Base-by-base conservation (phyloP, 495 filamentous ascomycete species). In the Penicillium salamii region DNA sequence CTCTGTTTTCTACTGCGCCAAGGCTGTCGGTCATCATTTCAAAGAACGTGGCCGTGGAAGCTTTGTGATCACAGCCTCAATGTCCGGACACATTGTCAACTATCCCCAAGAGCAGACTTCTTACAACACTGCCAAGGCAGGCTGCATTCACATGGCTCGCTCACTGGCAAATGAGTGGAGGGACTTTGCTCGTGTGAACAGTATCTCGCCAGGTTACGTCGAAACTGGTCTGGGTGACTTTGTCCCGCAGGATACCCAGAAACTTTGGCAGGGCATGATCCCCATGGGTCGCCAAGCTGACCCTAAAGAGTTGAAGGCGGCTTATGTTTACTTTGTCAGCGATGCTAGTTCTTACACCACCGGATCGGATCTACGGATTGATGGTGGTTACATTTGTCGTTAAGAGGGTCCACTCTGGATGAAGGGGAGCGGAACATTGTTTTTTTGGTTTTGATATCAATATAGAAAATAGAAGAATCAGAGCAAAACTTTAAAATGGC, bases 341-440 rank as follows among this genome's bases (percentile, higher is more conserved):
- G 82, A 88, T 61, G 85, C 85, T 5, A 78, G 78, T 63, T 83
- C 81, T 39, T 92, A 88, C 63, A 91, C 86, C 2, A 93, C 87
- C 3, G 89, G 87, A 90, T 32, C 59, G 84, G 29, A 78, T 88
- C 43, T 88, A 88, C 65, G 24, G 13, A 44, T 44, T 33, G 42
- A 44, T 34, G 87, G 87, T 15, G 66, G 61, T 17, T 66, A 58
- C 33, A 35, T 28, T 46, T 43, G 44, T 13, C 58, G 54, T 17
- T 61, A 49, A 36, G 17, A 11, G 18, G 26, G 18, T 11, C n/a
- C n/a, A n/a, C n/a, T n/a, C n/a, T n/a, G n/a, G n/a, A n/a, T n/a
- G n/a, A n/a, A n/a, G n/a, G n/a, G n/a, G n/a, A n/a, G n/a, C n/a
- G n/a, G n/a, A n/a, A n/a, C n/a, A n/a, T n/a, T n/a, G n/a, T n/a